Conservation (phyloP, 352 stramenopile species). For the Phytopythium litorale region DNA sequence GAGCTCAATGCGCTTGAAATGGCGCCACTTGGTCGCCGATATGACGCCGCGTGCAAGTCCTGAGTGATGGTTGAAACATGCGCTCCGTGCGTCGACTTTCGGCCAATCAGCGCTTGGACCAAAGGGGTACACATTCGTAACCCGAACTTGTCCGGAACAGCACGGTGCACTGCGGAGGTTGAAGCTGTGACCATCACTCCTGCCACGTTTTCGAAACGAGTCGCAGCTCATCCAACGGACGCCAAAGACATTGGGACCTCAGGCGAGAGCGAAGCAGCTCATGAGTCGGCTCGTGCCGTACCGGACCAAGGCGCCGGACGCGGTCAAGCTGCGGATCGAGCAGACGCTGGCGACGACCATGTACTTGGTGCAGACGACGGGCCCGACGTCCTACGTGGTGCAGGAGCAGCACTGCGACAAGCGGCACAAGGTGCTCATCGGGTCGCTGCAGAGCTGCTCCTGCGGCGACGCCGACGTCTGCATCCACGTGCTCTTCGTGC, state of each 20-base stretch:
- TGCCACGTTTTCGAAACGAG: background rate
- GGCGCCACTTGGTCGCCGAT: conserved; percentile 24
- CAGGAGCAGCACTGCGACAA: conserved; percentile 70
- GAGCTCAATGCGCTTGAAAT: conserved; percentile 5
- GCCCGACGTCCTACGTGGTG: conserved; percentile 77
- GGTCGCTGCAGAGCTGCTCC: conserved; percentile 62
- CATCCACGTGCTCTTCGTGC: conserved; percentile 83
- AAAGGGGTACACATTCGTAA: background rate
- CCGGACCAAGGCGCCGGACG: conserved; percentile 43
- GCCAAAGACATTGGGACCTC: background rate
- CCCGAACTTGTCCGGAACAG: background rate
- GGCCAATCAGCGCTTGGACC: too few relatives aligned
- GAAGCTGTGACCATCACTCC: background rate
- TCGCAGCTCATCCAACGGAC: background rate
- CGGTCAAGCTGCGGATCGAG: conserved; percentile 54
- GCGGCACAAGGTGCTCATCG: conserved; percentile 80
- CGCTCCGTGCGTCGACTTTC: too few relatives aligned
- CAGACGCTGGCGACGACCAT: conserved; percentile 62
- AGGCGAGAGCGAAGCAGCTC: background rate
- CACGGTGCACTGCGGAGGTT: background rate
- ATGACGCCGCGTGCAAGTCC: background rate
- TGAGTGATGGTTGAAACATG: too few relatives aligned
- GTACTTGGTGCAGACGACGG: conserved; percentile 78
- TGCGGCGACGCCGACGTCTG: conserved; percentile 76
- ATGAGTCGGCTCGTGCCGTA: conserved; percentile 74